Base-by-base conservation (phyloP, 805 yeast genomes). In the Maudiozyma saulgeensis region DNA sequence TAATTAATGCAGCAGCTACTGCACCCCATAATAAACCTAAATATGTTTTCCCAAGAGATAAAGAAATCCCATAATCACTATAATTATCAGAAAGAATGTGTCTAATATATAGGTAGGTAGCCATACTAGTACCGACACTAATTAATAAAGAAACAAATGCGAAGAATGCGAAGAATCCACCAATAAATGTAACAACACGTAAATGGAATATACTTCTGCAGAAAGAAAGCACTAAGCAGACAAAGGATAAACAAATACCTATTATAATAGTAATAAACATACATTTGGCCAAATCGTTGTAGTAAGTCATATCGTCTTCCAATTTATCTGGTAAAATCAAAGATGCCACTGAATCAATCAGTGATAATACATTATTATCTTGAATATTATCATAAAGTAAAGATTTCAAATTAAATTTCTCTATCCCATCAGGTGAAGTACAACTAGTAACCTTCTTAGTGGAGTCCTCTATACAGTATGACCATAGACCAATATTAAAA, bases 21-120 rank as follows among this genome's bases (percentile, higher is more conserved):
- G 81, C 74, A 13, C 79, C 79, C 93, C 91, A 86, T 8, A 79
- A 68, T 43, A 82, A 65, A 2, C 80, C 88, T 47, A 79, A 75
- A 55, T 76, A 82, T 18, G 68, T 67, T 34, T 79, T 76, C 8
- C 67, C 67, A 46, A 86, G 58, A 37, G 62, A 61, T 2, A 87
- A 77, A 38, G 65, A 62, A 44, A 82, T 73, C 15, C 95, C 95
- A 56, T 71, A 80, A 2, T 63, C 61, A 2, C 58, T 62, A 12
- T 67, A 65, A 34, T 69, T 67, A 34, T 78, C 67, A 56, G 82
- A 79, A 68, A 87, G 72, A 48, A 75, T 69, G 12, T 69, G 66
- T 51, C 74, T 66, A 52, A 82, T 71, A 49, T 72, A 71, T 5
- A 68, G 49, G 68, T 70, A 83, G n/a, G 77, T 69, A 16, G 82